Evolutionary conservation across 345 rosid genomes (phyloP), one percentile per base, ranked within the genome.

Genomic region (Chamaenerion angustifolium): DNA sequence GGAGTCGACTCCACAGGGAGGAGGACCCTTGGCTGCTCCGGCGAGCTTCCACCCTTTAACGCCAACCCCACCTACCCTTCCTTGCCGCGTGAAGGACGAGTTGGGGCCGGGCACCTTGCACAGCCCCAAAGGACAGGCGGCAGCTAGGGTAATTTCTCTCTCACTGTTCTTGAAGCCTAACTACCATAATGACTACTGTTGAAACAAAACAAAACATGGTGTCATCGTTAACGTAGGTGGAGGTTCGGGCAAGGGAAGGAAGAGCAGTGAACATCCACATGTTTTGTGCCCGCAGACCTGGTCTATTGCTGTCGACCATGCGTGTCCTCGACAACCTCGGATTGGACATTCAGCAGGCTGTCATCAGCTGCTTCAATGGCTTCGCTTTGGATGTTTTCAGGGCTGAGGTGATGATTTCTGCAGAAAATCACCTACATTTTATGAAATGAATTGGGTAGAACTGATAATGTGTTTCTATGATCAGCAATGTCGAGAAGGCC

Each of bases 181-280:
- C n/a, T n/a, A n/a, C n/a, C n/a, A n/a, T n/a, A n/a, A n/a, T n/a
- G n/a, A n/a, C n/a, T n/a, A n/a, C n/a, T n/a, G n/a, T n/a, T n/a
- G n/a, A n/a, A n/a, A n/a, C n/a, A n/a, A n/a, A n/a, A n/a, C n/a
- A n/a, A n/a, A n/a, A n/a, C n/a, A n/a, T n/a, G n/a, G n/a, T 10
- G 19, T 8, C 35, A n/a, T n/a, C n/a, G 11, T 31, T 56, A 56
- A 55, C 42, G 16, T 52, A 90, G 94, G 95, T 90, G 73, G 98
- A 90, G 74, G 98, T 90, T 51, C 79, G 80, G 63, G 58, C 72
- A 49, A 83, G 98, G 64, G 98, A 90, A 81, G 96, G 96, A 56
- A 76, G 94, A 71, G 94, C 92, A 45, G 98, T 90, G 63, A 90
- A 86, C 75, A 90, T 90, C 57, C 98, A 90, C 66, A 90, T 90